These are phyloP conservation scores for Tricholoma bakamatsutake DNA, from an alignment of 768 basidiomycete genomes.

Conservation along the genomic window DNA sequence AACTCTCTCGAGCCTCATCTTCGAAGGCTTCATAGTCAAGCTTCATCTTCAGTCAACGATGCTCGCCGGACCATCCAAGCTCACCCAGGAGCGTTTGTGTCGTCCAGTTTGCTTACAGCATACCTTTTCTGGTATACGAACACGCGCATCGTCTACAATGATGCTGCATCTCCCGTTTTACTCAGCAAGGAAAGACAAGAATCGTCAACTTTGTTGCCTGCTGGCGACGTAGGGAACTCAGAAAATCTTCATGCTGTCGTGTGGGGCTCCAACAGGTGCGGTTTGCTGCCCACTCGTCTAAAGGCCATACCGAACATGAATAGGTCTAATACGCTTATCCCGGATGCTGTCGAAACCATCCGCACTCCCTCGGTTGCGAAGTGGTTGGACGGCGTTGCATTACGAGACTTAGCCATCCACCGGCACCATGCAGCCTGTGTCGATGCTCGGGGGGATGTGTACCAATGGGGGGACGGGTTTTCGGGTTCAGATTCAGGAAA, in stretches of 20 bases:
- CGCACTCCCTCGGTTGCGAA: constrained; percentile 43
- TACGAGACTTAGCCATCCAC: constrained; percentile 70
- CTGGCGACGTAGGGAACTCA: constrained; percentile 17
- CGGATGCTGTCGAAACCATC: constrained; percentile 34
- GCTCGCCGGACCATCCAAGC: constrained; percentile 8
- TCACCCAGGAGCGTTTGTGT: constrained; percentile 16
- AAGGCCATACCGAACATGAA: constrained; percentile 2
- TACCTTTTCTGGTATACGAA: constrained; percentile 35
- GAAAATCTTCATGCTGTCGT: constrained; percentile 43
- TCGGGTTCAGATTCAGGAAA: constrained; percentile 29
- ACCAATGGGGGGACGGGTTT: constrained; percentile 78
- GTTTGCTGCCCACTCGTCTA: constrained; percentile 2
- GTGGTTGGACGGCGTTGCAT: constrained; percentile 63
- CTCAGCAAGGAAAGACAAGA: constrained; percentile 11
- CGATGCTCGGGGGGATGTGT: constrained; percentile 74
- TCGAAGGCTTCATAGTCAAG: constrained; percentile 20
- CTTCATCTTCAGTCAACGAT: constrained; percentile 15
- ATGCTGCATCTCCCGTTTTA: constrained; percentile 12
- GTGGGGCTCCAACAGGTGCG: constrained; percentile 76
- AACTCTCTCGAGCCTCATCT: constrained; percentile 16
- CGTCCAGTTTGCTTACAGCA: constrained; percentile 28
- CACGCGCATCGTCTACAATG: constrained; percentile 26
- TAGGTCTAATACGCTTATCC: constrained; percentile 44
- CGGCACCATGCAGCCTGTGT: constrained; percentile 67
- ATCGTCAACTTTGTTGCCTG: constrained; percentile 1